Base-by-base conservation (phyloP, 768 basidiomycete species). In the Termitomyces sp. region DNA sequence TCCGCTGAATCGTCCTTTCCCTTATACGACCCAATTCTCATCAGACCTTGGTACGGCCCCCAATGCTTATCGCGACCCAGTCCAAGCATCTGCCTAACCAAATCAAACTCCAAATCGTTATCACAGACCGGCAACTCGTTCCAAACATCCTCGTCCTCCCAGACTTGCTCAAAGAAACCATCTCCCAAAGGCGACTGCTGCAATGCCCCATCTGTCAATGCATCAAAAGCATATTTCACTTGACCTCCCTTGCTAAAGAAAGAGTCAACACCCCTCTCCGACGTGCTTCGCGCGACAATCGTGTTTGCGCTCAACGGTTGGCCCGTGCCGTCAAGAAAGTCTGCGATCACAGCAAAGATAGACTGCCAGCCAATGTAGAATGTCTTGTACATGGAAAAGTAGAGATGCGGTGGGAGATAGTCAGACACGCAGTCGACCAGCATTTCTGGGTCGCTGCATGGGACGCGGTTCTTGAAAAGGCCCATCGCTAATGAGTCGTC, bases 21-120 rank as follows among this genome's bases (percentile, higher is more conserved):
- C 9, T n/a, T n/a, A 5, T 18, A 13, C 11, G 47, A 36, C 6
- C 35, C 35, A 15, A 36, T 25, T 27, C 4, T 12, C 44, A 31
- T 45, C 11, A 18, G 16, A 36, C 47, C 25, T 25, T 25, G 23
- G 23, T 49, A 49, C 35, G 47, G 64, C 1, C 58, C 60, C 60
- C 64, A 58, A n/a, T 45, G 45, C 42, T 62, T 25, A 41, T 59
- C 56, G n/a, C 49, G 35, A 33, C 60, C 48, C 50, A 71, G 52
- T 1, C 66, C 70, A 3, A 68, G 53, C 64, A 57, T 61, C 39
- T 29, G 49, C 32, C 68, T 59, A 29, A 71, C 68, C 13, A 68
- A 49, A 43, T 53, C 49, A 49, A 71, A 70, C 53, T 67, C 65
- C 39, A 68, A 44, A 54, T 71, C 68, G 50, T 71, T 68, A 32